Evolutionary conservation across 2,329 filamentous ascomycete species (phyloP), one percentile per base, ranked within the genome.

Genomic region (Calonectria hawksworthii): DNA sequence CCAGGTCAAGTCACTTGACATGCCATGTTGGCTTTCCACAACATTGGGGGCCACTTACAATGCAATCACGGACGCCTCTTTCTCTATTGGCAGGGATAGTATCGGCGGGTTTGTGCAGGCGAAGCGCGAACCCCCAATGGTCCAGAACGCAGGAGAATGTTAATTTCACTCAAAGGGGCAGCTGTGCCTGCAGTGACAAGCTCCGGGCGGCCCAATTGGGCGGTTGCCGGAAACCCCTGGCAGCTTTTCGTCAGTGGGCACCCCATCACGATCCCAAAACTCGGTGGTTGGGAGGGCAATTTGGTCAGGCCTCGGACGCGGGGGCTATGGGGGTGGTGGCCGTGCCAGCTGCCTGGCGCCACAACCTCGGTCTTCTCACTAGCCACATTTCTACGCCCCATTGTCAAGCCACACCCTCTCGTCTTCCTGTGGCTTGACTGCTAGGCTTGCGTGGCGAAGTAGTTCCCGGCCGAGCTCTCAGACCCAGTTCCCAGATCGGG

Each of bases 241-340:
- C 41, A 51, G 41, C 52, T 47, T 30, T 21, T 73, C 34, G 64
- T 74, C 56, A 23, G 56, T 41, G 56, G 63, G 32, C 47, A 41
- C 72, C 75, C 52, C 68, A 72, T 74, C 68, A 71, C 74, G 59
- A 76, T 66, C 32, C 21, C 32, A 38, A 73, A 80, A 79, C 71
- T 72, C 70, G 54, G 78, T 79, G 79, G 79, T 76, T 80, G 79
- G 79, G 76, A 70, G 68, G 56, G 68, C 59, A 70, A 65, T 70
- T 30, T 36, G 63, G 59, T 65, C 30, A 67, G 51, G 69, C 10
- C 61, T 65, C 38, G 44, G 32, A 26, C 36, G 16, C 68, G 47
- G 41, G 68, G 68, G 68, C 6, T 6, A 34, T 11, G 8, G 34
- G 41, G 38, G 38, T 18, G 38, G 41, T 70, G 54, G 32, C 68